Base-by-base conservation (phyloP, 2,329 filamentous ascomycete species). In the Dactylellina drechsleri region DNA sequence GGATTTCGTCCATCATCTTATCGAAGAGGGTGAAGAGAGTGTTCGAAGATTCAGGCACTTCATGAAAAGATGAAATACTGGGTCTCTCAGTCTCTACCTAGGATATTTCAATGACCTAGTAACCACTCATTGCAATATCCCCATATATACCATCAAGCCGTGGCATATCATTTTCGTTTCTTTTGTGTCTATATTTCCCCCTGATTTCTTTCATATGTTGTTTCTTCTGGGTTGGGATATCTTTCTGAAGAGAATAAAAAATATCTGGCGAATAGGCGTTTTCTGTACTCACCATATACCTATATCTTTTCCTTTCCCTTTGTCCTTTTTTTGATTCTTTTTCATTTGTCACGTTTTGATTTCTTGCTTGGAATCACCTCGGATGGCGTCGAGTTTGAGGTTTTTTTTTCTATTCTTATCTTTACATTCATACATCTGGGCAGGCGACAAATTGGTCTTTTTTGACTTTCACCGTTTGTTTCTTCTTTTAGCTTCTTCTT, bases 1-100 rank as follows among this genome's bases (percentile, higher is more conserved):
- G 45, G 77, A 77, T 10, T 77, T 78, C 66, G 71, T 77, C 61
- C 49, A 77, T 75, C 62, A 78, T 67, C 62, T 79, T 73, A 41
- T 72, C 52, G 59, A 74, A 54, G 65, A 72, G 61, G 72, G 72
- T 41, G 72, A 76, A 41, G 71, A 75, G 18, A 75, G 65, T 57
- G 62, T 75, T 16, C 41, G 71, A 45, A 62, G 71, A 57, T 75
- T 75, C 53, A 75, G 64, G 36, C 66, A 75, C 41, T 75, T 75
- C 49, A 75, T 75, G 64, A 67, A 68, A 53, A 47, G 43, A 12
- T 47, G 43, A 47, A n/a, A n/a, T 45, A 4, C 16, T 16, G 2
- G 13, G 3, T 10, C 43, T 18, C 43, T 18, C 31, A 10, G 6
- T 5, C 6, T 36, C 31, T 36, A 36, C 31, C 10, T 8, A 10